Conservation (phyloP, 306 rosid species). For the Fragaria iinumae region DNA sequence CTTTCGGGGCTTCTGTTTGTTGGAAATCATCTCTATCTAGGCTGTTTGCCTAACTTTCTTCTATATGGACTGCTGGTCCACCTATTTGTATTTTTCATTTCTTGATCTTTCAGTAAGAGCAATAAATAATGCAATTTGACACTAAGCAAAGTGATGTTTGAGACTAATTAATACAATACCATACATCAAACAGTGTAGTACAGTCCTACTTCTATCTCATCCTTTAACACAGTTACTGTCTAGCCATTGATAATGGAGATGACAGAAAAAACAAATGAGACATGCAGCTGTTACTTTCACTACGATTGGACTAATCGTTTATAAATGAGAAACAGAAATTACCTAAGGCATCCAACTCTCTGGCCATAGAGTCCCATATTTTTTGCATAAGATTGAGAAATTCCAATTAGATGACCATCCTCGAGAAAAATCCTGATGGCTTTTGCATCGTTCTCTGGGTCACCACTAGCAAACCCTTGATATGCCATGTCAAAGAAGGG, state of each 20-base stretch:
- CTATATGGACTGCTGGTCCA: not conserved
- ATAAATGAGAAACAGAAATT: slow-evolving; percentile 29
- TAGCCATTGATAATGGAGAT: not conserved
- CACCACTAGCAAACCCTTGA: slow-evolving; percentile 99
- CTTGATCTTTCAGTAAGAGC: not conserved
- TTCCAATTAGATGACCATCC: slow-evolving; percentile 85
- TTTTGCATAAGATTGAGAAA: slow-evolving; percentile 95
- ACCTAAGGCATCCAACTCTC: slow-evolving; percentile 96
- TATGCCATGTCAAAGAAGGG: slow-evolving; percentile 98
- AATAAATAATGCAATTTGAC: not conserved
- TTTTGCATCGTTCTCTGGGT: slow-evolving; percentile 82
- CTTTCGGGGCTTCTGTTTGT: not conserved
- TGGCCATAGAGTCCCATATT: slow-evolving; percentile 98
- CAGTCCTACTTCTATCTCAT: not conserved
- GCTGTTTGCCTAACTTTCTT: not conserved
- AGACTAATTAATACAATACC: not conserved
- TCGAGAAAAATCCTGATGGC: slow-evolving; percentile 83
- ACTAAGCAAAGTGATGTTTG: not conserved
- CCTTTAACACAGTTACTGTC: not conserved
- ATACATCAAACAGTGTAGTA: not conserved
- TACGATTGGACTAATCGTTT: not conserved
- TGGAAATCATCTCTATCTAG: not conserved
- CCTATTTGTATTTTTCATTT: not conserved
- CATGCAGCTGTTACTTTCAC: slow-evolving; percentile 4
- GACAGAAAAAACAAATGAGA: slow-evolving; percentile 1